Evolutionary conservation across 2,329 filamentous ascomycete genomes (phyloP), one percentile per base, ranked within the genome.

Genomic region (Colletotrichum liriopes): DNA sequence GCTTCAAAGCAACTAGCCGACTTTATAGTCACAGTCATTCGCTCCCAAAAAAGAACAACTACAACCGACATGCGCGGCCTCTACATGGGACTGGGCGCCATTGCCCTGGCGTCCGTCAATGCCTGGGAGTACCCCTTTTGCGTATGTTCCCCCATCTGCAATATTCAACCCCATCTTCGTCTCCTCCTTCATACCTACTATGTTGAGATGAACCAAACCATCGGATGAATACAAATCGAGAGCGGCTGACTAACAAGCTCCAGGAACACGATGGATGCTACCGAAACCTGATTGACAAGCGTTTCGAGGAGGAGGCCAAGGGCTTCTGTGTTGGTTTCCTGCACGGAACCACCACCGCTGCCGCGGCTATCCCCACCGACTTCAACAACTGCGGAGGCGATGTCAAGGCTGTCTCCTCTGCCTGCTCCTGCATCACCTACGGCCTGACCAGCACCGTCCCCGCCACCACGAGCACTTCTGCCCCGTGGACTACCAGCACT

Each of bases 381-480:
- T 83, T 77, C 74, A 55, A 49, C 73, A 79, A 79, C 77, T 83
- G 82, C 71, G 59, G 60, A 32, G 70, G 63, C 49, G 64, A 73
- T 18, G 23, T 74, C 35, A 56, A 49, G 23, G 72, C 67, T 18
- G 73, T 79, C 52, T 79, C 77, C 74, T 83, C 82, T 52, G 81
- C 80, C 55, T 83, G 82, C 78, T 82, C 81, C 7, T 83, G 81
- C 77, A 76, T 82, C 75, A 78, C 79, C 67, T 82, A 83, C 75
- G 58, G 35, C 55, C 32, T 72, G 23, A 73, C 54, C 35, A 62
- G 32, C 55, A 72, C 68, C 12, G 61, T 61, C 12, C 45, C 67
- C 18, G 47, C 32, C 37, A 71, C 65, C 20, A 72, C 58, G 16
- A 65, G 41, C 43, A 59, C 37, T n/a, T 45, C 65, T 12, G 26